Percentiles rank a stretch among this genome's conserved stretches.
Evolutionary conservation across 1,139 yeast genomes (phyloP).

Genomic region (Candida anutae): DNA sequence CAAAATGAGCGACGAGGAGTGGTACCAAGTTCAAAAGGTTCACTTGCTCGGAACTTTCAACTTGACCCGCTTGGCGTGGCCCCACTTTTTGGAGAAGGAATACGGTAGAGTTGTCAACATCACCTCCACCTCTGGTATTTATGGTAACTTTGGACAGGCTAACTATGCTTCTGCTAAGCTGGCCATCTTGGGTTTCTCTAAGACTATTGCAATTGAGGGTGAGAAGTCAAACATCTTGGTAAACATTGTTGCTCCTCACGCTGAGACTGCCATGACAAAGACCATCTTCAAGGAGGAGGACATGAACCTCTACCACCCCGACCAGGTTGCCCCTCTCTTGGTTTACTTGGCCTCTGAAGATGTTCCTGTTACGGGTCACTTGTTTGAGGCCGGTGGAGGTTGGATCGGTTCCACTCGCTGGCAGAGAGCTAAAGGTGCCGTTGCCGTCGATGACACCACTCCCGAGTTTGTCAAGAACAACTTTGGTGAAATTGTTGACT

Average conservation of each 20-base stretch:
- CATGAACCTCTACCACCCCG: slow-evolving; percentile 75
- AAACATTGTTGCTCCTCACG: slow-evolving; percentile 91
- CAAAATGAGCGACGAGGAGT: slow-evolving; percentile 77
- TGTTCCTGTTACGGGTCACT: slow-evolving; percentile 59
- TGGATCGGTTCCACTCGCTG: slow-evolving; percentile 95
- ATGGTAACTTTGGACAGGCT: slow-evolving; percentile 96
- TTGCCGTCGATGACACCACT: slow-evolving; percentile 45
- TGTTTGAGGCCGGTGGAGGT: slow-evolving; percentile 65
- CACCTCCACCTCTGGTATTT: slow-evolving; percentile 92
- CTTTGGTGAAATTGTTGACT: slow-evolving; percentile 62
- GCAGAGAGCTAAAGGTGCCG: slow-evolving; percentile 89
- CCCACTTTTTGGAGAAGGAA: slow-evolving; percentile 69
- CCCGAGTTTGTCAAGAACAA: slow-evolving; percentile 69
- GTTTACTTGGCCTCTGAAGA: slow-evolving; percentile 71
- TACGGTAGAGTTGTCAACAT: slow-evolving; percentile 83
- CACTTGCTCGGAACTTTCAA: slow-evolving; percentile 80
- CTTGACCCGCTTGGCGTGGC: slow-evolving; percentile 91
- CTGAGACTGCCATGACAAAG: slow-evolving; percentile 95
- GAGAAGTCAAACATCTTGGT: slow-evolving; percentile 67
- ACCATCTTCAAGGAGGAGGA: slow-evolving; percentile 76
- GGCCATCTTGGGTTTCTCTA: slow-evolving; percentile 79
- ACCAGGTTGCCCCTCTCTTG: slow-evolving; percentile 85
- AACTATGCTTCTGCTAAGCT: slow-evolving; percentile 93
- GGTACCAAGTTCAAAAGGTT: slow-evolving; percentile 76
- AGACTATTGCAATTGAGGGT: slow-evolving; percentile 88